These are phyloP conservation scores for Aspergillus caelatus DNA, from an alignment of 2,329 filamentous ascomycete species.

Conservation along the genomic window DNA sequence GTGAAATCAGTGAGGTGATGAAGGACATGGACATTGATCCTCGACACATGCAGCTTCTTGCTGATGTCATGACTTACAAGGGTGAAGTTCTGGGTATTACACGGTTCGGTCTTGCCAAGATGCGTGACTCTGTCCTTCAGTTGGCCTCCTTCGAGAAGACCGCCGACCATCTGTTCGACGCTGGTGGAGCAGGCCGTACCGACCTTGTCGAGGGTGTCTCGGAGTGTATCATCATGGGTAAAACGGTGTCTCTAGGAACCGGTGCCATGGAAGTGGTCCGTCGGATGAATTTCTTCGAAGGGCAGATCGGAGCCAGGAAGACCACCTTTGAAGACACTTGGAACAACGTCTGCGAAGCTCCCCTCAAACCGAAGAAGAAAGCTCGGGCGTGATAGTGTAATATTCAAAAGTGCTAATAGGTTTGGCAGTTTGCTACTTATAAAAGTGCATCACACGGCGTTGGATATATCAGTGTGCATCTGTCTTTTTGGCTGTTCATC, in stretches of 20 bases:
- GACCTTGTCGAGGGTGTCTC: constrained; percentile 91
- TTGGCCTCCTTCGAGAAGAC: constrained; percentile 98
- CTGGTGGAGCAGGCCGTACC: constrained; percentile 86
- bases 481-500: constrained; percentile 3
- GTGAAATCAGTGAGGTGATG: constrained; percentile 89
- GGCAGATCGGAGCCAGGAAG: constrained; percentile 60
- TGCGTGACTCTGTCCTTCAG: constrained; percentile 91
- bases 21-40: constrained; percentile 93
- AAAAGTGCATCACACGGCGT: constrained; percentile 15
- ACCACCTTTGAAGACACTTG: constrained; percentile 68
- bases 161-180: constrained; percentile 94
- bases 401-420: constrained; percentile 9
- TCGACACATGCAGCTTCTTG: constrained; percentile 94
- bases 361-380: constrained; percentile 15
- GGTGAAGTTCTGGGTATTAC: constrained; percentile 96
- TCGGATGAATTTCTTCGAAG: constrained; percentile 67
- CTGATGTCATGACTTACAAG: constrained; percentile 99
- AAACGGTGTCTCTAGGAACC: constrained; percentile 88
- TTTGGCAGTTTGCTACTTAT: constrained; percentile 4
- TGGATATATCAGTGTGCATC: constrained; percentile 9
- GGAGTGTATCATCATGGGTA: constrained; percentile 98
- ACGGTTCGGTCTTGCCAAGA: constrained; percentile 92
- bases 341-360: constrained; percentile 24
- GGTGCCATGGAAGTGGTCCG: constrained; percentile 89
- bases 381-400: constrained; percentile 6